phyloP scores from a whole-genome alignment of 2,329 filamentous ascomycete species.

The Clarireedia hainanense region DNA sequence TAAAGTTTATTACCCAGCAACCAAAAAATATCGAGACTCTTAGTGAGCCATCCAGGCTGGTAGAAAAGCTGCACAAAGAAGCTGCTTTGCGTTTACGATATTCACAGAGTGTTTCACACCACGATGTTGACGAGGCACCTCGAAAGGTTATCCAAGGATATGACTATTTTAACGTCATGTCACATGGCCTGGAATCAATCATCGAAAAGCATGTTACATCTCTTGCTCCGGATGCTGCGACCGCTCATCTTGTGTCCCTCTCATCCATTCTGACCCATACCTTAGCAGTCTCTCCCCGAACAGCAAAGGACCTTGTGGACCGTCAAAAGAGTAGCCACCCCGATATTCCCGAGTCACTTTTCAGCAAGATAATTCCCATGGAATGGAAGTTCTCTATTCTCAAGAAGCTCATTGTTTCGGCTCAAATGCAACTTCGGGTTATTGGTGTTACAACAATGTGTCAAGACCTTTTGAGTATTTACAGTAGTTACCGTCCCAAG shows the following conservation, averaged over 20 bases:
- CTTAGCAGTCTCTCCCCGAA: conserved; percentile 25
- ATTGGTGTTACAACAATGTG: conserved; percentile 71
- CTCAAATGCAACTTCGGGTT: conserved; percentile 85
- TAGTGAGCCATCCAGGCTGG: conserved; percentile 23
- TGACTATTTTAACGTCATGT: conserved; percentile 37
- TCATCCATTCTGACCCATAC: conserved; percentile 37
- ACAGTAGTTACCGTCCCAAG: conserved; percentile 41
- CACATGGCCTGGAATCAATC: conserved; percentile 36
- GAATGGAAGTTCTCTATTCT: conserved; percentile 62
- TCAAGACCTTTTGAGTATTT: conserved; percentile 58
- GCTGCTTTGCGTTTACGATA: conserved; percentile 14
- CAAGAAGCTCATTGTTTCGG: conserved; percentile 67
- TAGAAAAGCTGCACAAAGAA: conserved; percentile 16
- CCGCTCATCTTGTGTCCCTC: conserved; percentile 34
- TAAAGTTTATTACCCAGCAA: conserved; percentile 35
- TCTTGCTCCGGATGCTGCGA: conserved; percentile 39
- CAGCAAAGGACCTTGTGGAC: conserved; percentile 19
- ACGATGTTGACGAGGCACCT: conserved; percentile 22
- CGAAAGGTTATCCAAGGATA: conserved; percentile 35
- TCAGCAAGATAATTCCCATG: conserved; percentile 25
- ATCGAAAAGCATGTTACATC: conserved; percentile 50
- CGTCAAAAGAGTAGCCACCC: conserved; percentile 22
- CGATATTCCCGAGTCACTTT: conserved; percentile 17
- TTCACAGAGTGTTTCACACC: not conserved
- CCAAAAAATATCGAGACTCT: conserved; percentile 37